phyloP scores from a whole-genome alignment of 768 basidiomycete species.

The Agaricus bisporus region DNA sequence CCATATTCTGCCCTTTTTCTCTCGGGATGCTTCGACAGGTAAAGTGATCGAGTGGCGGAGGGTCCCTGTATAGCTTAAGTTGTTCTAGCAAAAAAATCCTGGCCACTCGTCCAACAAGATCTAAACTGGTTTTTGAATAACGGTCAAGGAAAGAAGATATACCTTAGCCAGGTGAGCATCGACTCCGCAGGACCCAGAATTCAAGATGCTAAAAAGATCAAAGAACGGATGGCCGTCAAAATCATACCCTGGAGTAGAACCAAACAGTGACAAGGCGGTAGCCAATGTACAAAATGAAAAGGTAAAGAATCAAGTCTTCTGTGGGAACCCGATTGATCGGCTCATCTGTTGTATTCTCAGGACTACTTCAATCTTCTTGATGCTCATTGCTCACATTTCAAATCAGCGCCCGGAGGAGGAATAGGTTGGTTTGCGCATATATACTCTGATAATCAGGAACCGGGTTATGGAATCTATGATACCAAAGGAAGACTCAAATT shows the following conservation, averaged over 20 bases:
- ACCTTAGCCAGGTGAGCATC: slow-evolving; percentile 53
- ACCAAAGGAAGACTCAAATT: slow-evolving; percentile 48
- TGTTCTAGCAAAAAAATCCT: slow-evolving; percentile 44
- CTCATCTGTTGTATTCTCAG: slow-evolving; percentile 20
- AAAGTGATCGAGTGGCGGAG: slow-evolving; percentile 8
- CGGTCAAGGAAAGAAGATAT: slow-evolving; percentile 67
- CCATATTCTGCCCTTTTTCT: slow-evolving; percentile 71
- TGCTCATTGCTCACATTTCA: slow-evolving; percentile 55
- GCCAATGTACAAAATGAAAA: slow-evolving; percentile 58
- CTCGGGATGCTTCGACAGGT: slow-evolving; percentile 50
- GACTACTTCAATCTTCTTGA: slow-evolving; percentile 63
- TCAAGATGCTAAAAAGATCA: neutral
- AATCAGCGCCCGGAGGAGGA: slow-evolving; percentile 51
- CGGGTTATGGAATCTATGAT: slow-evolving; percentile 68
- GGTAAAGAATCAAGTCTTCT: slow-evolving; percentile 26
- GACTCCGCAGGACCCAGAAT: neutral
- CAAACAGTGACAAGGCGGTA: slow-evolving; percentile 58
- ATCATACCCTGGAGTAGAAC: slow-evolving; percentile 53
- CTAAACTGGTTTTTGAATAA: slow-evolving; percentile 64
- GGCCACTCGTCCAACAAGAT: slow-evolving; percentile 56
- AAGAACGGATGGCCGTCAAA: slow-evolving; percentile 78
- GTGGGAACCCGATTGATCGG: too few relatives aligned
- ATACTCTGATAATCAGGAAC: slow-evolving; percentile 59
- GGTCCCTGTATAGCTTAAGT: neutral
- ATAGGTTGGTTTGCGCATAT: slow-evolving; percentile 83